phyloP scores from a whole-genome alignment of 1,139 yeast genomes.

The Yamadazyma trypodendri region DNA sequence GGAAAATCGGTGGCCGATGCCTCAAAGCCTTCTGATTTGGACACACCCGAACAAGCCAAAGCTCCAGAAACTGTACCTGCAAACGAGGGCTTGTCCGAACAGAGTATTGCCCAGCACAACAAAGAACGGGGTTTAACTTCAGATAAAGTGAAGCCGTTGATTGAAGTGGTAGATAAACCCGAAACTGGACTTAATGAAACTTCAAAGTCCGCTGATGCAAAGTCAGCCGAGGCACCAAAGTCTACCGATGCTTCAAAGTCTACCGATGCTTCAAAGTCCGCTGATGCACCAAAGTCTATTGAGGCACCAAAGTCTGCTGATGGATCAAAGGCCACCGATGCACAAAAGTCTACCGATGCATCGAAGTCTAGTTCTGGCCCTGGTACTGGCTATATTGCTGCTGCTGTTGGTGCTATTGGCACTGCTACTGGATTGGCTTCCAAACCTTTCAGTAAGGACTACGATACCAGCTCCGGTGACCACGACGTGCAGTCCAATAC shows the following conservation, averaged over 20 bases:
- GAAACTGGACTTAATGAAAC: too few species aligned
- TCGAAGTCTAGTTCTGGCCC: background rate
- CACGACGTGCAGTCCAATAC: too few species aligned
- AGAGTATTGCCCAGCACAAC: constrained; percentile 27
- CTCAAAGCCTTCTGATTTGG: constrained; percentile 8
- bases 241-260: too few species aligned
- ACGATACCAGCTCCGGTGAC: constrained; percentile 1
- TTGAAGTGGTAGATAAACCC: too few species aligned
- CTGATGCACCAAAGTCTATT: background rate
- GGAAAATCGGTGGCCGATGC: too few species aligned
- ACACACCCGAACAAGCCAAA: constrained; percentile 5
- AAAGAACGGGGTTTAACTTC: constrained; percentile 26
- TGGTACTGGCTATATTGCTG: background rate
- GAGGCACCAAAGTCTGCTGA: background rate
- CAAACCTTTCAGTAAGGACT: constrained; percentile 12
- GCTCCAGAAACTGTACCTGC: constrained; percentile 9
- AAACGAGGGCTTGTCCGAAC: constrained; percentile 18
- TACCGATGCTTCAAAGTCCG: background rate
- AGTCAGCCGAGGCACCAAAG: too few species aligned
- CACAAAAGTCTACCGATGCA: background rate
- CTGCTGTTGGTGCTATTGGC: constrained; percentile 2
- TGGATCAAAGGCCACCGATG: background rate
- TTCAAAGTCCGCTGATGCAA: too few species aligned
- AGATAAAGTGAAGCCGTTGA: constrained; percentile 21
- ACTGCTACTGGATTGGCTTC: constrained; percentile 11